Conservation (phyloP, 169 alveolate species). For the Perkinsus marinus region DNA sequence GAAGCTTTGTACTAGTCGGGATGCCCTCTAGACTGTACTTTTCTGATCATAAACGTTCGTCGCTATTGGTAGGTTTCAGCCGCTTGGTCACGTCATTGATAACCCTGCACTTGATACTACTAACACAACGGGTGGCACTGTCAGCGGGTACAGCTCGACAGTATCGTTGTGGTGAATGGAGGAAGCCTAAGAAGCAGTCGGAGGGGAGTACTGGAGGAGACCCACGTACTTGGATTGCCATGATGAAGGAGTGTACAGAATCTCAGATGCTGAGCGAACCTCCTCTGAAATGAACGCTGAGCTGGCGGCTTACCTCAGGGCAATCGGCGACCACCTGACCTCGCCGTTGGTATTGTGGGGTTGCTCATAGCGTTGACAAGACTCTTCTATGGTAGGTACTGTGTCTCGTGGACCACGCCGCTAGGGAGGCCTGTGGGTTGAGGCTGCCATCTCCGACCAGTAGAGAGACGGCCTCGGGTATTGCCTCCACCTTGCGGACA, state of each 20-base stretch:
- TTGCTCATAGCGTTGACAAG: background rate
- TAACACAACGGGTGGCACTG: background rate
- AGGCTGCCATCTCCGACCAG: background rate
- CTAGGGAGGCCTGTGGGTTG: background rate
- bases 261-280: background rate
- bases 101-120: background rate
- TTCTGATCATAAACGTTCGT: no score
- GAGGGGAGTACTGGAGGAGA: background rate
- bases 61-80: background rate
- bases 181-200: background rate
- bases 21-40: no score
- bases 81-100: background rate
- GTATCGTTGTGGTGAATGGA: background rate
- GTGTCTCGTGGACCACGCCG: background rate
- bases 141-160: background rate
- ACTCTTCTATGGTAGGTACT: background rate
- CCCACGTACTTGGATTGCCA: no score
- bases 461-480: background rate
- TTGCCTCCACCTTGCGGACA: background rate
- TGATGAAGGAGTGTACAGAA: background rate
- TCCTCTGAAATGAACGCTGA: background rate
- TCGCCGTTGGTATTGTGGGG: background rate
- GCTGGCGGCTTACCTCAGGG: background rate
- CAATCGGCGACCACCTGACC: background rate
- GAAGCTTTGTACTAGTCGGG: background rate